Base-by-base conservation (phyloP, 345 rosid genomes). In the Heritiera fomes region DNA sequence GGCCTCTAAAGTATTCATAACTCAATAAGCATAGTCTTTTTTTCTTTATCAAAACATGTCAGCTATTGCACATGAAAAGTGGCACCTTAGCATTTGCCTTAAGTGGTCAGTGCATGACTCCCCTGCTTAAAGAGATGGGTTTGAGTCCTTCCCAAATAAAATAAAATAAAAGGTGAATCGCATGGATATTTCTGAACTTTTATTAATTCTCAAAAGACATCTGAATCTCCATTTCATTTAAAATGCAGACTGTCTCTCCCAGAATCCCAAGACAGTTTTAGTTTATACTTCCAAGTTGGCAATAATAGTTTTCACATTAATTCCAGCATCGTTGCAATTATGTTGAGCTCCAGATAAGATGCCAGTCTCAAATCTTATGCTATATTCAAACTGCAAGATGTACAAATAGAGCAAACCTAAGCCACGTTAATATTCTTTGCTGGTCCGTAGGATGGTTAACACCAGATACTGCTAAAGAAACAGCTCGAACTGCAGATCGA, bases 381-480 rank as follows among this genome's bases (percentile, higher is more conserved):
- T 23, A 23, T 23, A 23, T 23, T 23, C 28, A 23, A 73, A n/a
- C 50, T n/a, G 32, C 34, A 55, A 38, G 76, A 38, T n/a, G 34
- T n/a, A n/a, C 2, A 18, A 53, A 72, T 28, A 71, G 43, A 58
- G 47, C 86, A 69, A 76, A 92, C 99, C 99, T 94, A 77, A 96
- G 94, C 99, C 98, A 96, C 65, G 77, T 81, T 77, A 90, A 75
- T 64, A 94, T 84, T 81, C 95, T 85, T 80, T 87, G 86, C 87
- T 92, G 90, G 84, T 96, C 99, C 4, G 94, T 88, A 61, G 95
- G 93, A 83, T 92, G 98, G 77, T 96, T 93, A 40, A 96, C 99
- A 80, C 98, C 99, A 63, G 99, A 92, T 64, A 96, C 95, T 3
- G 94, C 97, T 80, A 95, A 89, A 84, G 97, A 95, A 71, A 95